Percentiles rank a stretch among this genome's conserved stretches.
Conservation (phyloP, 257 asterid genomes). For the Solanum acaule region DNA sequence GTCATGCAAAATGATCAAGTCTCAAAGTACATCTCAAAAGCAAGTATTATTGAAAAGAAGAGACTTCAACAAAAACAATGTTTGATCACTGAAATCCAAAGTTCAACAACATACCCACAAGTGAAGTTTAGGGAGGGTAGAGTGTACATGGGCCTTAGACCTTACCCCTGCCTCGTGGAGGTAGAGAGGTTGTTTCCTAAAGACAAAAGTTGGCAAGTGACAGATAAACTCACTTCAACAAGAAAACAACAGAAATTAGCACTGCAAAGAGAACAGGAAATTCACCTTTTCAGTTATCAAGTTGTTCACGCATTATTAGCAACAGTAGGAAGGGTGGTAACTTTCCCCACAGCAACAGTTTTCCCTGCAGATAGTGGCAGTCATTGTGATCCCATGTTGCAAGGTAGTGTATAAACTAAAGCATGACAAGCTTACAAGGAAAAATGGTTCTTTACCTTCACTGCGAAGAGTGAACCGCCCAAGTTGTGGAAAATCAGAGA, state of each 20-base stretch:
- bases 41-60: background rate
- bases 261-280: background rate
- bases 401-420: background rate
- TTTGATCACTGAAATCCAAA: background rate
- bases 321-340: constrained; percentile 21
- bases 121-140: background rate
- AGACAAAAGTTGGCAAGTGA: background rate
- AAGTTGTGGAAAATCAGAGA: constrained; percentile 64
- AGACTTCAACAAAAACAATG: background rate
- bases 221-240: background rate
- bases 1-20: background rate
- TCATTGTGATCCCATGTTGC: background rate
- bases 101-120: background rate
- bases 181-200: background rate
- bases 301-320: constrained; percentile 13
- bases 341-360: constrained; percentile 67
- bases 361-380: constrained; percentile 38
- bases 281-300: background rate
- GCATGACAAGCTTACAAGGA: background rate
- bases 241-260: background rate
- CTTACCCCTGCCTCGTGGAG: background rate
- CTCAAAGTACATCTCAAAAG: background rate
- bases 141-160: background rate
- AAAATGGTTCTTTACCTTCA: constrained; percentile 47
- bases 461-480: constrained; percentile 95